phyloP scores from a whole-genome alignment of 2,329 filamentous ascomycete genomes.

The Alternaria atra region DNA sequence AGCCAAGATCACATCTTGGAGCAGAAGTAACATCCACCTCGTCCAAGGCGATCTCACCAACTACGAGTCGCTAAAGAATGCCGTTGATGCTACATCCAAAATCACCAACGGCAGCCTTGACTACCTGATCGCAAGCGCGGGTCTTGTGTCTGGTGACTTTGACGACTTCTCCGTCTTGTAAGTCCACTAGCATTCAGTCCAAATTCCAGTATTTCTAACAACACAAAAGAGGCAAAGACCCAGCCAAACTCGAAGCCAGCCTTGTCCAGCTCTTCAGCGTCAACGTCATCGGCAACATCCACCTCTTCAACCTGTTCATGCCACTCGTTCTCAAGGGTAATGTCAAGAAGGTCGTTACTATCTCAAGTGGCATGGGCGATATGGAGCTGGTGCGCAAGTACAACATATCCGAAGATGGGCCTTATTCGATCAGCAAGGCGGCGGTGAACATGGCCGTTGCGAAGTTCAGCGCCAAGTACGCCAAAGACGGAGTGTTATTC shows the following conservation, averaged over 20 bases:
- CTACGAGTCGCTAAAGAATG: slow-evolving; percentile 41
- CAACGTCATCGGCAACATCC: slow-evolving; percentile 45
- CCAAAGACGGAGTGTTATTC: slow-evolving; percentile 35
- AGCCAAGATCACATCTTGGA: slow-evolving; percentile 12
- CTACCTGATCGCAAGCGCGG: slow-evolving; percentile 55
- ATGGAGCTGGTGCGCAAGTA: slow-evolving; percentile 32
- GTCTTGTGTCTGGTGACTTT: slow-evolving; percentile 27
- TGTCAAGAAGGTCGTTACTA: slow-evolving; percentile 55
- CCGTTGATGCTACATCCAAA: slow-evolving; percentile 45
- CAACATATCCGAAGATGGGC: slow-evolving; percentile 33
- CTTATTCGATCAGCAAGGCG: slow-evolving; percentile 54
- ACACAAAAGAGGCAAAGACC: slow-evolving; percentile 10
- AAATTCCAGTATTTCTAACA: neutral
- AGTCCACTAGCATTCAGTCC: neutral
- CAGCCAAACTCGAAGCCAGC: slow-evolving; percentile 9
- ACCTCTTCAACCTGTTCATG: slow-evolving; percentile 52
- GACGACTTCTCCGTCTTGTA: slow-evolving; percentile 24
- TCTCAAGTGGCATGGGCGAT: slow-evolving; percentile 52
- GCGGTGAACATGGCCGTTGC: slow-evolving; percentile 54
- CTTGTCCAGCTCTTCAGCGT: slow-evolving; percentile 32
- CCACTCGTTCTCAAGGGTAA: slow-evolving; percentile 52
- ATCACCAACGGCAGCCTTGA: slow-evolving; percentile 52
- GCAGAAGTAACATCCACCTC: slow-evolving; percentile 49
- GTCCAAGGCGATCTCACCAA: slow-evolving; percentile 50
- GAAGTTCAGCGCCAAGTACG: slow-evolving; percentile 52